phyloP scores from a whole-genome alignment of 106 monocot genomes.

The Narthecium ossifragum region DNA sequence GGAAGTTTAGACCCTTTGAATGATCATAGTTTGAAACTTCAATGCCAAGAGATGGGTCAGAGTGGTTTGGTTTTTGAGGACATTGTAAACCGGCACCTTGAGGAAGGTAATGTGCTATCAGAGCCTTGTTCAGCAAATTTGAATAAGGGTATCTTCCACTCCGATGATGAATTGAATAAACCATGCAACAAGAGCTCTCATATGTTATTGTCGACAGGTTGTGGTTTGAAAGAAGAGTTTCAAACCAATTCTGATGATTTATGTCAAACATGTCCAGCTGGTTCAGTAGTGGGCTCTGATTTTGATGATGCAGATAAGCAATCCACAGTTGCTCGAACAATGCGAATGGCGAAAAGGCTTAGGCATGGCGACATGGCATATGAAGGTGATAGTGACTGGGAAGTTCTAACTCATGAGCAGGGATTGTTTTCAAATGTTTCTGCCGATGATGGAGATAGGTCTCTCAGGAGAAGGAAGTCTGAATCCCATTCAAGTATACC shows the following conservation, averaged over 20 bases:
- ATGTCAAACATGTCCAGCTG: constrained; percentile 6
- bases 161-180: constrained; percentile 6
- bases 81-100: no score
- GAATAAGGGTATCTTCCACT: no score
- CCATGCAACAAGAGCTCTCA: not conserved
- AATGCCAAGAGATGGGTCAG: constrained; percentile 9
- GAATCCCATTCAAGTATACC: constrained; percentile 4
- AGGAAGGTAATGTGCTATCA: no score
- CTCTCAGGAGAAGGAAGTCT: constrained; percentile 33
- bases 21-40: constrained; percentile 3
- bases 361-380: constrained; percentile 87
- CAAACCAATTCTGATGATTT: not conserved
- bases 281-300: constrained; percentile 12
- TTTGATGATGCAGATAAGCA: constrained; percentile 22
- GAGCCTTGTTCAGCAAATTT: no score
- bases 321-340: constrained; percentile 16
- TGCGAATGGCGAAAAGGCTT: constrained; percentile 40
- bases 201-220: not conserved
- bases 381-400: constrained; percentile 94
- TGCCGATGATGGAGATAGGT: constrained; percentile 15
- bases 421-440: constrained; percentile 31
- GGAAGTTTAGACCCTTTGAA: not conserved
- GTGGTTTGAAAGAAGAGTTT: not conserved
- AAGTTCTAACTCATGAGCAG: constrained; percentile 55
- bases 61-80: no score